Base-by-base conservation (phyloP, 2,329 filamentous ascomycete genomes). In the Diaporthe ampelina region DNA sequence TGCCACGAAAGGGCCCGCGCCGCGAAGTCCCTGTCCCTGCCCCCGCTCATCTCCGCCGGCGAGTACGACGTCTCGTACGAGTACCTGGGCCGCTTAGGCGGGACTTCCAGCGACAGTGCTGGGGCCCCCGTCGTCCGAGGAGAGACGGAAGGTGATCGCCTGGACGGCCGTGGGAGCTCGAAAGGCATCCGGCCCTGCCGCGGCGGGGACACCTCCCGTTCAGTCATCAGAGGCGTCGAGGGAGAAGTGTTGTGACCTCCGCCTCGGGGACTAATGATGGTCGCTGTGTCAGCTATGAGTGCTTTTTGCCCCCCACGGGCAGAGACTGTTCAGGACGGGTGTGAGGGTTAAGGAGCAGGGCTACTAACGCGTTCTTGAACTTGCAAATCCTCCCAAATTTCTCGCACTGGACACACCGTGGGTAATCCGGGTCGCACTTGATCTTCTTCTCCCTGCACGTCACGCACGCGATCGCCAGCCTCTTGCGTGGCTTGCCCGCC, bases 361-460 rank as follows among this genome's bases (percentile, higher is more conserved):
- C 17, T 11, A 92, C 93, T 91, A 86, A 96, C 94, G 94, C 94
- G 84, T 94, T 94, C 84, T 94, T 94, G 80, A 95, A 95, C 83
- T 93, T 93, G 89, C 95, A 98, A 24, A 93, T 88, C 63, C 94
- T 90, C 73, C 95, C 94, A 80, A 96, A 96, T 85, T 97, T 98
- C 81, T 97, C 93, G 82, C 95, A 98, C 84, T 98, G 95, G 71
- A 95, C 90, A 79, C 95, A 98, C 78, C 94, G 95, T 52, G 94
- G 94, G 77, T 91, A 93, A 78, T 95, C 95, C 1, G 95, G 95
- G 77, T 98, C 95, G 80, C 95, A 98, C 83, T 97, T 98, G 85
- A 98, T 97, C 88, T 98, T 98, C 91, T 98, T 98, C 85, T 98
- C 95, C 68, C 95, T 91, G 82, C 95, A 98, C 17, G 95, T 97